These are phyloP conservation scores for baker's yeast (Saccharomyces cerevisiae) DNA, from an alignment of 805 yeast species.

Conservation along the genomic window DNA sequence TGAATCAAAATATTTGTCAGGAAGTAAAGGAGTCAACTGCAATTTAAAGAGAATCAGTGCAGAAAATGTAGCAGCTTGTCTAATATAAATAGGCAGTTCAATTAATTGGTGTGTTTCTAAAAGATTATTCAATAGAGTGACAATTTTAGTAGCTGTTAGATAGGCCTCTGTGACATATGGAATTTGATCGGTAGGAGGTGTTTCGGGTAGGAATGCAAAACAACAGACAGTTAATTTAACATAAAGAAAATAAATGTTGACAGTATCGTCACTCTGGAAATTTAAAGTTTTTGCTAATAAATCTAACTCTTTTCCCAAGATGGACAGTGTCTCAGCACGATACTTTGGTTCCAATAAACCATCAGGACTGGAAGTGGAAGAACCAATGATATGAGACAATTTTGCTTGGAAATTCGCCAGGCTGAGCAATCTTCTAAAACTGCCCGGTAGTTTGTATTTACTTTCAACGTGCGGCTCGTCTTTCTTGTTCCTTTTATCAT, in stretches of 20 bases:
- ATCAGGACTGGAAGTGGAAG: constrained; percentile 76
- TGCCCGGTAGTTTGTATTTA: constrained; percentile 43
- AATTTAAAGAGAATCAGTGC: constrained; percentile 73
- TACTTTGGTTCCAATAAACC: constrained; percentile 79
- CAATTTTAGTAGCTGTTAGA: constrained; percentile 68
- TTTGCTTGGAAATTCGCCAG: constrained; percentile 78
- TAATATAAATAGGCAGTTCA: constrained; percentile 76
- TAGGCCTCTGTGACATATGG: constrained; percentile 77
- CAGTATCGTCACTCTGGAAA: constrained; percentile 54
- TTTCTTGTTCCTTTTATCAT: background rate
- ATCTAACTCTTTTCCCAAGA: constrained; percentile 70
- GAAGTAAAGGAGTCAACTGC: constrained; percentile 65
- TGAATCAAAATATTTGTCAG: constrained; percentile 65
- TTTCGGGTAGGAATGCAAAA: constrained; percentile 85
- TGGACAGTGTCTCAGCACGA: constrained; percentile 71
- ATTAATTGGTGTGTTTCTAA: constrained; percentile 61
- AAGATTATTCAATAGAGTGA: constrained; percentile 67
- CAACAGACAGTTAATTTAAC: constrained; percentile 75
- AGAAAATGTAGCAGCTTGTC: constrained; percentile 79
- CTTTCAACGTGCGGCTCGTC: background rate
- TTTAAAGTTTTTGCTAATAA: constrained; percentile 57
- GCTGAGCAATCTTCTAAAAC: constrained; percentile 62
- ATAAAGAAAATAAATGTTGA: constrained; percentile 72
- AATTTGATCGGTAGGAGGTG: constrained; percentile 80
- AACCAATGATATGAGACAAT: constrained; percentile 77